Evolutionary conservation across 306 rosid genomes (phyloP).

Genomic region (Prunus armeniaca): DNA sequence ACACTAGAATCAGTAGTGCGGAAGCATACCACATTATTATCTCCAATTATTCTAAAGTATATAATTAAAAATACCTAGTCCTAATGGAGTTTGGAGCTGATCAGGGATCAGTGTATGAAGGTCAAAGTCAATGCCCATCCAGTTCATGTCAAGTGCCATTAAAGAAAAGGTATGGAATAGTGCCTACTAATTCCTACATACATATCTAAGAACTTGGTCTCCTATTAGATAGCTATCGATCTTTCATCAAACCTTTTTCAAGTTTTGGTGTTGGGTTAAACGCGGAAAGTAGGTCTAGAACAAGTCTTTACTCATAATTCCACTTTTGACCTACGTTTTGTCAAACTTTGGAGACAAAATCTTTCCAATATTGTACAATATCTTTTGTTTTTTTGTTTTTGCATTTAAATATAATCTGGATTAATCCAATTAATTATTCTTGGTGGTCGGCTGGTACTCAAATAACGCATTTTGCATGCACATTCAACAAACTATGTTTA

Average conservation of each 20-base stretch:
- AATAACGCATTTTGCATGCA: too few species aligned
- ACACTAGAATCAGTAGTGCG: slow-evolving; percentile 35
- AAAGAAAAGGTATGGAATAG: background rate
- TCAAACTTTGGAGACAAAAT: background rate
- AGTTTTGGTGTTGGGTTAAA: slow-evolving; percentile 17
- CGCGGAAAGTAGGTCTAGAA: slow-evolving; percentile 22
- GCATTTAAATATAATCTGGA: too few species aligned
- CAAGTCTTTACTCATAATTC: slow-evolving; percentile 1
- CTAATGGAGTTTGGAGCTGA: background rate
- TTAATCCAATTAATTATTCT: too few species aligned
- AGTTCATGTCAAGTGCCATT: background rate
- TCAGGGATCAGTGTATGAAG: background rate
- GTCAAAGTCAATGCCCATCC: background rate
- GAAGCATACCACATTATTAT: slow-evolving; percentile 10
- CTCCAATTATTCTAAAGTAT: background rate
- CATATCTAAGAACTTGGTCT: background rate
- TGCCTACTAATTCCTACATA: background rate
- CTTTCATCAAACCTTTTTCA: background rate
- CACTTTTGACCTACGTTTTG: background rate
- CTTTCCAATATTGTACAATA: background rate
- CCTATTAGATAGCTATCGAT: background rate
- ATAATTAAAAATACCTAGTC: background rate
- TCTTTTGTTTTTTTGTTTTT: background rate
- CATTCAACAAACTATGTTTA: too few species aligned
- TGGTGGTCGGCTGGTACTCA: too few species aligned